These are phyloP conservation scores for Penicillium sp. DNA, from an alignment of 2,329 filamentous ascomycete species.

Conservation along the genomic window DNA sequence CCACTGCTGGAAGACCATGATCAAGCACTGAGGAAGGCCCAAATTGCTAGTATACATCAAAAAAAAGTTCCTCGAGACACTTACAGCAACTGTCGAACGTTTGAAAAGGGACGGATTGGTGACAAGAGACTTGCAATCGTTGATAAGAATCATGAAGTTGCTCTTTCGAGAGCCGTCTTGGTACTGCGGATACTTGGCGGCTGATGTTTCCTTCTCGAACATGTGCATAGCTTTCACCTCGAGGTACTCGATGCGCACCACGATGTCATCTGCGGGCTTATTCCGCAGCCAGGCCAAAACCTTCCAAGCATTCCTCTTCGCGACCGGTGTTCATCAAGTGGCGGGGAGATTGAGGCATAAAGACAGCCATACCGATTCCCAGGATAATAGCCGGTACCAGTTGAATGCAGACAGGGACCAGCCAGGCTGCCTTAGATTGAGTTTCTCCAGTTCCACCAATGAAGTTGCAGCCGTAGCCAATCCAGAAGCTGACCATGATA, in stretches of 20 bases:
- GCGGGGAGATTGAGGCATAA: slow-evolving; percentile 77
- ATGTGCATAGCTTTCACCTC: slow-evolving; percentile 79
- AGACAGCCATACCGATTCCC: slow-evolving; percentile 71
- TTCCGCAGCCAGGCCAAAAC: slow-evolving; percentile 69
- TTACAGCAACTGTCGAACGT: slow-evolving; percentile 55
- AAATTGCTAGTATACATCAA: not conserved
- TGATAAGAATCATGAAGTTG: slow-evolving; percentile 26
- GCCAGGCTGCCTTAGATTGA: slow-evolving; percentile 53
- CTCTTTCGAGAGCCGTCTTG: slow-evolving; percentile 65
- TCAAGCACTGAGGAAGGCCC: slow-evolving; percentile 9
- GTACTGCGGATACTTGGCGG: slow-evolving; percentile 72
- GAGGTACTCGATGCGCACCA: slow-evolving; percentile 74
- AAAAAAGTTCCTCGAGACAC: slow-evolving; percentile 54
- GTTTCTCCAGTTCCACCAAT: slow-evolving; percentile 63
- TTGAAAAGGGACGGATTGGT: slow-evolving; percentile 53
- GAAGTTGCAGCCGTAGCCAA: slow-evolving; percentile 56
- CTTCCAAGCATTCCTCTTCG: slow-evolving; percentile 67
- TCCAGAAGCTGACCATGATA: slow-evolving; percentile 46
- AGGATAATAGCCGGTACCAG: slow-evolving; percentile 69
- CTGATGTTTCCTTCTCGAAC: slow-evolving; percentile 74
- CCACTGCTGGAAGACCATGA: slow-evolving; percentile 23
- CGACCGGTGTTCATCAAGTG: slow-evolving; percentile 74
- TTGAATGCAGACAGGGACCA: slow-evolving; percentile 54
- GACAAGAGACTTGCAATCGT: slow-evolving; percentile 20
- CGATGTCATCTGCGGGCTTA: slow-evolving; percentile 66